These are phyloP conservation scores for Pyracantha coccinea DNA, from an alignment of 331 rosid genomes.

Conservation along the genomic window DNA sequence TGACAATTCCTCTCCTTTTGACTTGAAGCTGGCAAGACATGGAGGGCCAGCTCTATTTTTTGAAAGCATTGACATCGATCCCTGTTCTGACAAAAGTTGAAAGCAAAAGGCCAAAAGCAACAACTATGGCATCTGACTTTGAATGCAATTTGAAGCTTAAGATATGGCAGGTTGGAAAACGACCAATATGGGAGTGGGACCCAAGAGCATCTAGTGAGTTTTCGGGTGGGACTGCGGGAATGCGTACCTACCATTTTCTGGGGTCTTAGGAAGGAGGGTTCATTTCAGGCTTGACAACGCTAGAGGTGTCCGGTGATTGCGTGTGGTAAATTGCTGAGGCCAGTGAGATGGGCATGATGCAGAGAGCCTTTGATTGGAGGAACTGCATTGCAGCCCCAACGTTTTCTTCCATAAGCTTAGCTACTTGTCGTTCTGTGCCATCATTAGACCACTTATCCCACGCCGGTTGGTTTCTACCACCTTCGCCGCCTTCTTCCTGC, in stretches of 20 bases:
- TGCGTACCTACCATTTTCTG: constrained; percentile 3
- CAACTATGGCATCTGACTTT: constrained; percentile 81
- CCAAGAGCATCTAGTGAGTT: constrained; percentile 29
- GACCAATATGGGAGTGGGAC: constrained; percentile 38
- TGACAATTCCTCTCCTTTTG: constrained; percentile 51
- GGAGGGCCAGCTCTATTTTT: constrained; percentile 38
- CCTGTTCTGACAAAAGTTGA: constrained; percentile 49
- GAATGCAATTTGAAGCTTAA: constrained; percentile 64
- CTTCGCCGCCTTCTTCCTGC: constrained; percentile 79
- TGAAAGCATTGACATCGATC: constrained; percentile 55
- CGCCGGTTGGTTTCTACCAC: constrained; percentile 82
- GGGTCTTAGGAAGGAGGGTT: constrained; percentile 71
- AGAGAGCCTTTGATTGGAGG: constrained; percentile 90
- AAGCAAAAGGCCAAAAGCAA: constrained; percentile 31
- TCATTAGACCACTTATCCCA: constrained; percentile 97
- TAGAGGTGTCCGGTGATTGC: constrained; percentile 73
- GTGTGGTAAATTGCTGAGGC: constrained; percentile 92
- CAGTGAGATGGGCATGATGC: constrained; percentile 90
- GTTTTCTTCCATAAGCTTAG: constrained; percentile 94
- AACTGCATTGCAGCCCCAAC: constrained; percentile 95
- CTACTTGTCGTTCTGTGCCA: constrained; percentile 84
- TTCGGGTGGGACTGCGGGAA: constrained; percentile 14
- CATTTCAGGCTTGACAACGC: constrained; percentile 67
- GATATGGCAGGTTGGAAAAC: constrained; percentile 34
- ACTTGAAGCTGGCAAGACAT: constrained; percentile 47